phyloP scores from a whole-genome alignment of 1,284 basidiomycete species.

The Cerioporus squamosus region DNA sequence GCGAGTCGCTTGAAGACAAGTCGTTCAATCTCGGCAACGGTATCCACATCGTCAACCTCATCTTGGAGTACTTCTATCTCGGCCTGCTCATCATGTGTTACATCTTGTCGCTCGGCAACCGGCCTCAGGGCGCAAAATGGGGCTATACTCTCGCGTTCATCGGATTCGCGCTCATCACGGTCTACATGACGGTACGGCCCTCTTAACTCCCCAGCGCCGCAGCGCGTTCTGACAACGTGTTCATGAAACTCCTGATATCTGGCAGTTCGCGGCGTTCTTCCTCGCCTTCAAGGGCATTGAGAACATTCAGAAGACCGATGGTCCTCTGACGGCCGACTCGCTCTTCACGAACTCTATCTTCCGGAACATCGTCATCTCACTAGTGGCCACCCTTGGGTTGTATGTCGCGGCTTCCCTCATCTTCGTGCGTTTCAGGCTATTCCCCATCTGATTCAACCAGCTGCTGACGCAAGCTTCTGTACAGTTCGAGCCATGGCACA shows the following conservation, averaged over 20 bases:
- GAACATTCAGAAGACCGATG: constrained; percentile 51
- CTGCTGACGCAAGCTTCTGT: constrained; percentile 8
- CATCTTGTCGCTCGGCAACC: constrained; percentile 88
- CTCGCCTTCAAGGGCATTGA: constrained; percentile 83
- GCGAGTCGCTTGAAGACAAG: constrained; percentile 69
- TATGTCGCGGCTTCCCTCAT: constrained; percentile 83
- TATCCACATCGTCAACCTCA: constrained; percentile 75
- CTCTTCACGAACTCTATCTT: constrained; percentile 82
- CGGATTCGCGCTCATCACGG: constrained; percentile 86
- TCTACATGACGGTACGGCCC: constrained; percentile 86
- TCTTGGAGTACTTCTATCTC: constrained; percentile 88
- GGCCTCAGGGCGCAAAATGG: constrained; percentile 88
- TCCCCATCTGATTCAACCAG: neutral
- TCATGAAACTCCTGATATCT: constrained; percentile 8
- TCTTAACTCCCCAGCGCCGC: constrained; percentile 11
- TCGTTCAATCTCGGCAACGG: constrained; percentile 55
- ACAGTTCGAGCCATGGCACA: constrained; percentile 89
- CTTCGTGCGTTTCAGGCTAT: constrained; percentile 61
- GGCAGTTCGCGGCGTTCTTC: constrained; percentile 76
- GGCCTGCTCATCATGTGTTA: constrained; percentile 90
- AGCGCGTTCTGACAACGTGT: neutral
- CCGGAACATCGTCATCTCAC: constrained; percentile 83
- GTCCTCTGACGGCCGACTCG: constrained; percentile 52
- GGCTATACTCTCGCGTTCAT: constrained; percentile 82
- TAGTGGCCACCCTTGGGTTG: constrained; percentile 86